phyloP scores from a whole-genome alignment of 495 filamentous ascomycete species.

The Penicillium paradoxum region DNA sequence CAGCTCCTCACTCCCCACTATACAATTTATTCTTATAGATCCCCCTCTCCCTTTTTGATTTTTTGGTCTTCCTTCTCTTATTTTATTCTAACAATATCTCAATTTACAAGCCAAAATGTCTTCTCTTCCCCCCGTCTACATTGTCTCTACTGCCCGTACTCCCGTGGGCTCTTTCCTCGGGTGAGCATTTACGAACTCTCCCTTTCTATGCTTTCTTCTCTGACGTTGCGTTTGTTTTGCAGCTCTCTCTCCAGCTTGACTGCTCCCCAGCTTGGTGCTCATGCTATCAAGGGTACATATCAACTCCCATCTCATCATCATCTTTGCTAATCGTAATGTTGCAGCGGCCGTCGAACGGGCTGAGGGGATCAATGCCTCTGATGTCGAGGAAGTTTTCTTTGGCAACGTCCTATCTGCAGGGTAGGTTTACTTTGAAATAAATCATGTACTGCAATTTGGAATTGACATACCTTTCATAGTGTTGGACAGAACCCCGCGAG shows the following conservation, averaged over 20 bases:
- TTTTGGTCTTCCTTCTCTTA: slow-evolving; percentile 6
- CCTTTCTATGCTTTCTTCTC: slow-evolving; percentile 10
- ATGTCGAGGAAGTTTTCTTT: slow-evolving; percentile 95
- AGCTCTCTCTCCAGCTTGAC: slow-evolving; percentile 81
- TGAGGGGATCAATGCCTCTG: slow-evolving; percentile 73
- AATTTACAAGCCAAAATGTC: slow-evolving; percentile 28
- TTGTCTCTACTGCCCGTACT: slow-evolving; percentile 86
- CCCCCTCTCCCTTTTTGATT: slow-evolving; percentile 5
- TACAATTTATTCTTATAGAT: slow-evolving; percentile 11
- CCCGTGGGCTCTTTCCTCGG: slow-evolving; percentile 91
- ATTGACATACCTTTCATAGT: slow-evolving; percentile 42
- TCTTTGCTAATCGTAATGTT: slow-evolving; percentile 14
- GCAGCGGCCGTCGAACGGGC: slow-evolving; percentile 80
- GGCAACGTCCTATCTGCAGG: slow-evolving; percentile 96
- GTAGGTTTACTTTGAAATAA: slow-evolving; percentile 44
- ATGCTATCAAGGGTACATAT: slow-evolving; percentile 78
- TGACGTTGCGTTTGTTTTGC: slow-evolving; percentile 16
- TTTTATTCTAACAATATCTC: background rate
- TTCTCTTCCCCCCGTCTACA: slow-evolving; percentile 79
- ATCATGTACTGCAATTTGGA: background rate
- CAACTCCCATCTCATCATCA: background rate
- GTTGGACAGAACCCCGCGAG: slow-evolving; percentile 94
- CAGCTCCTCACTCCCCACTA: slow-evolving; percentile 25
- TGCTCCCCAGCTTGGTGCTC: slow-evolving; percentile 81
- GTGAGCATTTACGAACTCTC: slow-evolving; percentile 42